Base-by-base conservation (phyloP, 2,329 filamentous ascomycete species). In the Sporothrix brunneoviolacea region DNA sequence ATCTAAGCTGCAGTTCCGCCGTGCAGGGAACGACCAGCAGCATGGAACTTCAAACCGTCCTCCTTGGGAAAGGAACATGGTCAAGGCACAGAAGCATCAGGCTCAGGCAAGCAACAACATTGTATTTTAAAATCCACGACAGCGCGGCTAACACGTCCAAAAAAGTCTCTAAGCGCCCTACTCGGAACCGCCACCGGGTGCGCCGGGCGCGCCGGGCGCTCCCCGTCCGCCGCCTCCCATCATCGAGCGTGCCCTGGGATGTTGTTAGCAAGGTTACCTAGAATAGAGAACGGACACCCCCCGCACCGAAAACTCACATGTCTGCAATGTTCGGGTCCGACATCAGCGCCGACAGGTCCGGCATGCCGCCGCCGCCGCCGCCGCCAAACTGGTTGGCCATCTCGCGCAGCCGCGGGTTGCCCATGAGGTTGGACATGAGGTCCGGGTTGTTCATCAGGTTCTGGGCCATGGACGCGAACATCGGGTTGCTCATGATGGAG, bases 401-500 rank as follows among this genome's bases (percentile, higher is more conserved):
- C 64, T 94, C 82, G 51, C 88, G 79, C 55, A 97, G 72, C 55
- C 84, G 80, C 3, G 93, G 93, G 74, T 98, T 97, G 75, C 76
- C 89, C 91, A 98, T 95, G 52, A 98, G 70, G 67, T 90, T 93
- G 65, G 76, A 79, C 82, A 97, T 86, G 74, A 91, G 82, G 9
- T 95, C 88, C 0, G 93, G 93, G 72, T 98, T 96, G 71, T 83
- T 88, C 93, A 97, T 97, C 50, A 98, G 70, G 69, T 88, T 95
- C 74, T 96, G 89, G 4, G 93, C 93, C 90, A 97, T 96, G 71
- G 80, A 87, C 45, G 90, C 82, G 72, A 98, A 95, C 93, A 97
- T 97, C 50, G 93, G 93, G 74, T 97, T 98, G 75, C 76, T 90
- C 90, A 97, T 95, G 67, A 98, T 83, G 56, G 81, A 80, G 57